A percentile compares a stretch with the other conserved stretches of the same genome.
Evolutionary conservation across 1,284 basidiomycete genomes (phyloP).

Genomic region (Anthracocystis panici-leucophaei): DNA sequence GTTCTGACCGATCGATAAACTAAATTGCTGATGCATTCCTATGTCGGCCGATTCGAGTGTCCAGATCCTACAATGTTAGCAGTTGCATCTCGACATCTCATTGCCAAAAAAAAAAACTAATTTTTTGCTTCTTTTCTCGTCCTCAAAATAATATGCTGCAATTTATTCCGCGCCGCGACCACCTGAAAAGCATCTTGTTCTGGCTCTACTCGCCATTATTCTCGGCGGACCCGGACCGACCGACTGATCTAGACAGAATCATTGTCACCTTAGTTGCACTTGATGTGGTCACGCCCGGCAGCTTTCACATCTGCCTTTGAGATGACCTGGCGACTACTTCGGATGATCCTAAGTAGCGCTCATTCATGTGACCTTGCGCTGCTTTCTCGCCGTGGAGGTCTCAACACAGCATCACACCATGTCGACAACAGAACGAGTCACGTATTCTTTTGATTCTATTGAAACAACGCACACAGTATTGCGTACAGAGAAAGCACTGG

Average conservation of each 20-base stretch:
- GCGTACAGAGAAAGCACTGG: constrained; percentile 16
- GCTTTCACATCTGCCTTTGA: neutral
- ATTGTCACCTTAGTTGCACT: neutral
- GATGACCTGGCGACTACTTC: neutral
- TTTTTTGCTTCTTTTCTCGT: neutral
- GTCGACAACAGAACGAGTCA: neutral
- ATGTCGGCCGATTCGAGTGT: neutral
- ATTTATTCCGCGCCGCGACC: neutral
- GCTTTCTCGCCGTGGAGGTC: neutral
- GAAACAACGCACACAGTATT: constrained; percentile 40
- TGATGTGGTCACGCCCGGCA: neutral
- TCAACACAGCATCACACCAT: neutral
- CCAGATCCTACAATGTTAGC: neutral
- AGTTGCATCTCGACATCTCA: neutral
- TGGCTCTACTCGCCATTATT: neutral
- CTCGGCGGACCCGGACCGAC: neutral
- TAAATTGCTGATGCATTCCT: too few species aligned
- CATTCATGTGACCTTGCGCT: too few species aligned
- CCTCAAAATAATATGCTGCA: neutral
- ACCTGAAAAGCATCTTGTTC: too few species aligned
- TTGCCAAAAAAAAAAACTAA: neutral
- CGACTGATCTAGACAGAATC: neutral
- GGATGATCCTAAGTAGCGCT: too few species aligned
- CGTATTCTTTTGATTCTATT: constrained; percentile 27
- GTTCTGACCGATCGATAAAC: constrained; percentile 52